These are phyloP conservation scores for Didymella segeticola DNA, from an alignment of 2,329 filamentous ascomycete genomes.

Conservation along the genomic window DNA sequence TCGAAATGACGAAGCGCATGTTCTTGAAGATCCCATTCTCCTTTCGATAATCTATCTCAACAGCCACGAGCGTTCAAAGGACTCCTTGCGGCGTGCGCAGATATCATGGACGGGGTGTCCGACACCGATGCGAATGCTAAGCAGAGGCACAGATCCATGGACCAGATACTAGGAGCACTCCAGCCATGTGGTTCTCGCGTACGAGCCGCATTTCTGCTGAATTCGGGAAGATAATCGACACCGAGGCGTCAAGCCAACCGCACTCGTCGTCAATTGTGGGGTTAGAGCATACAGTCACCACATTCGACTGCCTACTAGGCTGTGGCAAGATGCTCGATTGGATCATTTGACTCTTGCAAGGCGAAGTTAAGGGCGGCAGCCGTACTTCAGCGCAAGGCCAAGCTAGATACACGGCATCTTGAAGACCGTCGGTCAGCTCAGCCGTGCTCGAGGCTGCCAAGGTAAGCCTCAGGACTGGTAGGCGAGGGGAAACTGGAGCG, in stretches of 20 bases:
- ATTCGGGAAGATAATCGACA: not conserved
- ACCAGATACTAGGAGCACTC: not conserved
- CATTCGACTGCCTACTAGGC: not conserved
- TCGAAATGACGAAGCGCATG: too few relatives aligned
- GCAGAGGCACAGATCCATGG: not conserved
- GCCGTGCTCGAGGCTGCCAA: not conserved
- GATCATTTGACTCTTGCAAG: not conserved
- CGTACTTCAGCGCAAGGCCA: not conserved
- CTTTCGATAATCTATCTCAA: not conserved
- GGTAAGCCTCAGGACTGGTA: not conserved
- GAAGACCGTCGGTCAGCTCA: not conserved
- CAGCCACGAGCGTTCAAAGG: not conserved
- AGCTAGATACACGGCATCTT: not conserved
- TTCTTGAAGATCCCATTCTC: too few relatives aligned
- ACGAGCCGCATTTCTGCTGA: not conserved
- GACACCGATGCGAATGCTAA: not conserved
- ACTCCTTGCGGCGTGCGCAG: not conserved
- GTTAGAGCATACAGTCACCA: not conserved
- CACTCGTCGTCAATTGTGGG: too few relatives aligned
- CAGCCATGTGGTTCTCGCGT: not conserved
- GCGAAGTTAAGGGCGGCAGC: not conserved
- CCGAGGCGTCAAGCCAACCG: not conserved
- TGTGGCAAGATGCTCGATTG: not conserved
- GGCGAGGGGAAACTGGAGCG: conserved; percentile 2
- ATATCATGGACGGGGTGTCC: not conserved